These are phyloP conservation scores for Vitis hybrid DNA, from an alignment of 177 flowering plant genomes.

Conservation along the genomic window DNA sequence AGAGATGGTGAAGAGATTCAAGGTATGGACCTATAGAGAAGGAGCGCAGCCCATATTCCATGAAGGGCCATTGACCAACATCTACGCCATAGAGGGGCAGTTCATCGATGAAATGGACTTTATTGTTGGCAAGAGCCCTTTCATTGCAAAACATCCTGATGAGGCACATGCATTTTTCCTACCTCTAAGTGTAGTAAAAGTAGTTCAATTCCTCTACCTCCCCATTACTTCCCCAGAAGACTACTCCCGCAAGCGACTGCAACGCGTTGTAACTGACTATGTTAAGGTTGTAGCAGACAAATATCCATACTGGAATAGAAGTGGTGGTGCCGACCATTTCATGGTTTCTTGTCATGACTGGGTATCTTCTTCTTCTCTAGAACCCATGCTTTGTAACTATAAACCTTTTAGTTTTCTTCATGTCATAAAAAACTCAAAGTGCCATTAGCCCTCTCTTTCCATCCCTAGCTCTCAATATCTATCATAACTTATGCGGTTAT, in stretches of 20 bases:
- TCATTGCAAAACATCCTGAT: constrained; percentile 43
- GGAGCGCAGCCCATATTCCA: constrained; percentile 54
- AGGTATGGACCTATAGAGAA: constrained; percentile 58
- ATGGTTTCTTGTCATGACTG: too few relatives aligned
- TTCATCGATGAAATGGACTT: constrained; percentile 41
- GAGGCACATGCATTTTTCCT: constrained; percentile 49
- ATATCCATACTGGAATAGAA: constrained; percentile 58
- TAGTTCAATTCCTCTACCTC: constrained; percentile 41
- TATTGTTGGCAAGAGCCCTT: background rate
- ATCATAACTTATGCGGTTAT: too few relatives aligned
- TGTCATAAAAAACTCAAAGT: too few relatives aligned
- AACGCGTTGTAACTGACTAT: constrained; percentile 29
- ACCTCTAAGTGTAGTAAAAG: constrained; percentile 46
- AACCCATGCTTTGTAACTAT: too few relatives aligned
- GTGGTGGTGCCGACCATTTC: too few relatives aligned
- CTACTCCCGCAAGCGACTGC: constrained; percentile 29
- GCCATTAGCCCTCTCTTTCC: too few relatives aligned
- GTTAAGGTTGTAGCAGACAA: constrained; percentile 28
- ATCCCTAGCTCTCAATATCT: too few relatives aligned
- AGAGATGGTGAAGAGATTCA: constrained; percentile 58
- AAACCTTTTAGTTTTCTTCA: too few relatives aligned
- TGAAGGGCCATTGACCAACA: constrained; percentile 35
- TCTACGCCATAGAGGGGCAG: constrained; percentile 44
- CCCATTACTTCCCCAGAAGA: constrained; percentile 25
- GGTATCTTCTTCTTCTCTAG: too few relatives aligned